Percentiles rank a stretch among this genome's conserved stretches.
Evolutionary conservation across 305 asterid species (phyloP).

Genomic region (Plantago coronopus): DNA sequence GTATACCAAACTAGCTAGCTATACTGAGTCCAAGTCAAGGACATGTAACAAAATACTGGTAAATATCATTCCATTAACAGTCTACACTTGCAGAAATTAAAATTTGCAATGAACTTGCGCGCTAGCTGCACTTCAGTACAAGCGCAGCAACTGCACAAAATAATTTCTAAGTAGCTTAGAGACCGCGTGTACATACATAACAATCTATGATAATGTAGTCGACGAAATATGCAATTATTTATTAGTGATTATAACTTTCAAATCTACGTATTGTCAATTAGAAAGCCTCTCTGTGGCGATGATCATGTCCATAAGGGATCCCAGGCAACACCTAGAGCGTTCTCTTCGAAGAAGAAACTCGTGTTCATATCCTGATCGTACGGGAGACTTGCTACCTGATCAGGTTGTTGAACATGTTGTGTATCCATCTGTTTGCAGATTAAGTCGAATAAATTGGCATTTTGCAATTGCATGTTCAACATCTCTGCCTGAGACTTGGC

Average conservation of each 20-base stretch:
- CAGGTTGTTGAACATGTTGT: constrained; percentile 14
- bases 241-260: neutral
- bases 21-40: no score
- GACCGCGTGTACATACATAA: neutral
- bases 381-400: constrained; percentile 5
- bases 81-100: no score
- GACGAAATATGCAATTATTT: neutral
- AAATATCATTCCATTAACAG: no score
- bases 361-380: constrained; percentile 26
- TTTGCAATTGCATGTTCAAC: constrained; percentile 49
- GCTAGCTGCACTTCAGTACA: no score
- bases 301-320: constrained; percentile 70
- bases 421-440: constrained; percentile 24
- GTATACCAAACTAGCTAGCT: no score
- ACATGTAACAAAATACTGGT: no score
- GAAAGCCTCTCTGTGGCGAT: neutral
- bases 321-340: constrained; percentile 51
- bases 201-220: neutral
- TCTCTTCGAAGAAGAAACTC: constrained; percentile 46
- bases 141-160: neutral
- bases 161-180: constrained; percentile 11
- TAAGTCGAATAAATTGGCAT: constrained; percentile 32
- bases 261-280: constrained; percentile 7
- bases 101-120: no score
- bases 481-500: constrained; percentile 50